Evolutionary conservation across 257 asterid species (phyloP).

Genomic region (Petunia secreta): DNA sequence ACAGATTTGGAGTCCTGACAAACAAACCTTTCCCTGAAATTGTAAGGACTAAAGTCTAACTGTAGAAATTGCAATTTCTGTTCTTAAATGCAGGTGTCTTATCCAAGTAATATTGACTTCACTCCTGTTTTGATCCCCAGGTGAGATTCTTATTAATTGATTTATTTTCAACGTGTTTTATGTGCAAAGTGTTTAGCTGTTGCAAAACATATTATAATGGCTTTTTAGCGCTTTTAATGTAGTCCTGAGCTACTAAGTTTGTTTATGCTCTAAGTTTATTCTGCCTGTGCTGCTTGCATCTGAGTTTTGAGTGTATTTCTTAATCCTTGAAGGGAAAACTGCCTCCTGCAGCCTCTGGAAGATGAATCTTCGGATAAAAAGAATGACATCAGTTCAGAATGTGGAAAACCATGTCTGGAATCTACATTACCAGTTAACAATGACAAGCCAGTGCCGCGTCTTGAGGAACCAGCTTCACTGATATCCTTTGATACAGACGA

Average conservation of each 20-base stretch:
- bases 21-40: neutral
- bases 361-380: conserved; percentile 45
- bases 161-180: conserved; percentile 9
- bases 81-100: conserved; percentile 65
- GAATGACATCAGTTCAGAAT: conserved; percentile 49
- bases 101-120: conserved; percentile 78
- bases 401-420: conserved; percentile 51
- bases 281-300: conserved; percentile 5
- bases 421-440: conserved; percentile 43
- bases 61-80: conserved; percentile 2
- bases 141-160: conserved; percentile 42
- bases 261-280: conserved; percentile 24
- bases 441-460: conserved; percentile 40
- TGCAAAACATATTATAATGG: neutral
- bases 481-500: conserved; percentile 77
- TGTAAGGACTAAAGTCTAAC: neutral
- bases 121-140: conserved; percentile 61
- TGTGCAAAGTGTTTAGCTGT: neutral
- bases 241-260: neutral
- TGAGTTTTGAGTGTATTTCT: conserved; percentile 17
- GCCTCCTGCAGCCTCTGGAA: conserved; percentile 53
- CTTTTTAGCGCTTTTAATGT: conserved; percentile 1
- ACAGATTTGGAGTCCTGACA: neutral
- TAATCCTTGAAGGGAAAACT: conserved; percentile 42
- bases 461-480: conserved; percentile 67